phyloP scores from a whole-genome alignment of 768 basidiomycete species.

The Kwoniella dendrophila region DNA sequence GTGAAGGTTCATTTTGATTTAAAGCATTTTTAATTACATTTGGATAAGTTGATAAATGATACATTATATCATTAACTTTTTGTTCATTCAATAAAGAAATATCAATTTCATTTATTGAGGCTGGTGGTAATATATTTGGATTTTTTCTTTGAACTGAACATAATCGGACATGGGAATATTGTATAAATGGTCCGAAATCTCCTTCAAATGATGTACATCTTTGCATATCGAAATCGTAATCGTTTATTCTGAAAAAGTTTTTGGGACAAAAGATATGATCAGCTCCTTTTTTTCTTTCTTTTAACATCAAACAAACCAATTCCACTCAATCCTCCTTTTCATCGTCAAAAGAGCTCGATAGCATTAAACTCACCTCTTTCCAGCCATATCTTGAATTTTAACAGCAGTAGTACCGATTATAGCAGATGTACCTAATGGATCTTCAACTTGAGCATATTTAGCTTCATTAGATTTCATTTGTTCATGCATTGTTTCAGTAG shows the following conservation, averaged over 20 bases:
- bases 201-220: constrained; percentile 95
- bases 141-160: constrained; percentile 90
- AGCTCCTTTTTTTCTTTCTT: background rate
- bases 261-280: background rate
- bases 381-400: constrained; percentile 97
- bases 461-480: constrained; percentile 94
- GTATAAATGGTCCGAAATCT: constrained; percentile 78
- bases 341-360: background rate
- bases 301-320: no score
- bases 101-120: constrained; percentile 63
- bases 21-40: constrained; percentile 85
- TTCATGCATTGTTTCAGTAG: constrained; percentile 86
- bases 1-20: constrained; percentile 82
- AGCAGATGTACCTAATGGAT: constrained; percentile 74
- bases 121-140: constrained; percentile 74
- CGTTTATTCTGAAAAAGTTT: constrained; percentile 71
- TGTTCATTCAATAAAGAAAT: constrained; percentile 69
- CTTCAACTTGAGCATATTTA: constrained; percentile 83
- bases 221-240: constrained; percentile 93
- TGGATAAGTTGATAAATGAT: constrained; percentile 87
- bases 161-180: constrained; percentile 93
- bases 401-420: constrained; percentile 93
- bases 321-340: background rate
- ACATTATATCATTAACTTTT: constrained; percentile 79
- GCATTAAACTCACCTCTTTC: constrained; percentile 69